Conservation (phyloP, 805 yeast genomes). For the Lachancea meyersii region DNA sequence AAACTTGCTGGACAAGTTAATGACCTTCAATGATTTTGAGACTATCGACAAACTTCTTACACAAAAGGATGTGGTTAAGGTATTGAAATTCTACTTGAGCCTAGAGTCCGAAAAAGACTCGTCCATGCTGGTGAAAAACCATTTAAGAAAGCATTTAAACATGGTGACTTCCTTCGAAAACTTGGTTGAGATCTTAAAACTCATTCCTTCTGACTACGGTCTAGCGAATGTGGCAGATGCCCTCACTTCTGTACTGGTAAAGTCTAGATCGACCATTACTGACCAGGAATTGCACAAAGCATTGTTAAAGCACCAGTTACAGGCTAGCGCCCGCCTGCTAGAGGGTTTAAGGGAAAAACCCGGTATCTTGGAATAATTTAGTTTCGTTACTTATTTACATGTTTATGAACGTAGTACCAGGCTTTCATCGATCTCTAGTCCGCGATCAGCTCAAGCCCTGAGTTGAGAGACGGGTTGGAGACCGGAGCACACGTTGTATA, state of each 20-base stretch:
- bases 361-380: not conserved
- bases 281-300: slow-evolving; percentile 19
- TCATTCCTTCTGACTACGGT: slow-evolving; percentile 17
- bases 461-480: slow-evolving; percentile 24
- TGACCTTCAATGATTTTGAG: slow-evolving; percentile 24
- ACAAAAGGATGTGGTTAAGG: slow-evolving; percentile 13
- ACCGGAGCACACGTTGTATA: slow-evolving; percentile 30
- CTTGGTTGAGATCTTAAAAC: slow-evolving; percentile 12
- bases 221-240: slow-evolving; percentile 14
- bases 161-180: slow-evolving; percentile 9
- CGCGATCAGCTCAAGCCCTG: slow-evolving; percentile 8
- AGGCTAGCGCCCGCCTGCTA: not conserved
- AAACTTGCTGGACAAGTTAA: slow-evolving; percentile 14
- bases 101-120: slow-evolving; percentile 10
- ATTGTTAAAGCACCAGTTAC: slow-evolving; percentile 14
- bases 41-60: slow-evolving; percentile 17
- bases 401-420: not conserved
- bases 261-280: slow-evolving; percentile 7
- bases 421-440: not conserved
- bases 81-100: slow-evolving; percentile 18
- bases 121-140: slow-evolving; percentile 11
- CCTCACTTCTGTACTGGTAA: slow-evolving; percentile 14
- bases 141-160: slow-evolving; percentile 18
- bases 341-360: not conserved
- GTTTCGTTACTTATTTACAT: slow-evolving; percentile 1